Evolutionary conservation across 2,329 filamentous ascomycete genomes (phyloP).

Genomic region (Simplicillium sp.): DNA sequence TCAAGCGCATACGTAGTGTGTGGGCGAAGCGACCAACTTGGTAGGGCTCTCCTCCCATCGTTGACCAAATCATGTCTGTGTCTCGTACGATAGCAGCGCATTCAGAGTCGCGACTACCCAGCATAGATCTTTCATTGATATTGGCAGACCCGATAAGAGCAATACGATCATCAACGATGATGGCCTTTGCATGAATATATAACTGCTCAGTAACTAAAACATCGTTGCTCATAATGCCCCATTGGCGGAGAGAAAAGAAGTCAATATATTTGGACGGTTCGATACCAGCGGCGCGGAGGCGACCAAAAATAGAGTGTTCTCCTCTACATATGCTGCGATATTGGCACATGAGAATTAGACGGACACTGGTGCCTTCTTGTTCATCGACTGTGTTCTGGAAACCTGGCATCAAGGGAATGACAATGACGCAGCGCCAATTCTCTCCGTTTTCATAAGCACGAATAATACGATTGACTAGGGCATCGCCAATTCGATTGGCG

Average conservation of each 20-base stretch:
- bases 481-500: slow-evolving; percentile 88
- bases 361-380: slow-evolving; percentile 87
- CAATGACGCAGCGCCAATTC: slow-evolving; percentile 79
- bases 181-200: slow-evolving; percentile 96
- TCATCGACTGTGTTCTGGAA: slow-evolving; percentile 96
- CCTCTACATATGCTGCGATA: slow-evolving; percentile 93
- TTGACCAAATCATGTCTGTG: slow-evolving; percentile 84
- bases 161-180: slow-evolving; percentile 88
- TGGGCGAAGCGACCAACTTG: slow-evolving; percentile 88
- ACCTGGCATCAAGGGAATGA: slow-evolving; percentile 95
- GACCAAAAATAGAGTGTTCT: slow-evolving; percentile 83
- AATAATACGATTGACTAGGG: slow-evolving; percentile 83
- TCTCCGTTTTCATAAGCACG: slow-evolving; percentile 75
- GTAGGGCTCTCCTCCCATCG: slow-evolving; percentile 84
- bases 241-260: slow-evolving; percentile 86
- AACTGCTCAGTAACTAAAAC: slow-evolving; percentile 88
- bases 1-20: slow-evolving; percentile 82
- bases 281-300: slow-evolving; percentile 68
- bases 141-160: slow-evolving; percentile 95
- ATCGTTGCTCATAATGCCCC: slow-evolving; percentile 84
- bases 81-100: slow-evolving; percentile 84
- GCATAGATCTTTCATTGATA: slow-evolving; percentile 95
- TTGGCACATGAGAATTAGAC: slow-evolving; percentile 94
- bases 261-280: slow-evolving; percentile 92
- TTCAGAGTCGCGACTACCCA: slow-evolving; percentile 87